Percentiles rank a stretch among this genome's conserved stretches.
Conservation (phyloP, 2,329 filamentous ascomycete species). For the Fusarium dimerum region DNA sequence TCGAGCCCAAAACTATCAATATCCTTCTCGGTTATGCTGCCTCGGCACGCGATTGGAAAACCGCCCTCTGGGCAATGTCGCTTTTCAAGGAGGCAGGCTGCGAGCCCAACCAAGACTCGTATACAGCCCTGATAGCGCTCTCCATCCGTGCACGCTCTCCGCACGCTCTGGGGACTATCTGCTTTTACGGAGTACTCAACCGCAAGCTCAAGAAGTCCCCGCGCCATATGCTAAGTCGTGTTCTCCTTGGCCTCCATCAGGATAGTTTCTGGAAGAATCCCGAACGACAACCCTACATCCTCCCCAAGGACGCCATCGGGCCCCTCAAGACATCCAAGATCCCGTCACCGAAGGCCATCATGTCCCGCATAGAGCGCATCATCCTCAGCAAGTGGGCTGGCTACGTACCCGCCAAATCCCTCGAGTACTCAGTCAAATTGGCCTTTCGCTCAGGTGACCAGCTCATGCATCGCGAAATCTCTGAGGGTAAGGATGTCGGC, state of each 20-base stretch:
- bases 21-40: conserved; percentile 38
- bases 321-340: conserved; percentile 22
- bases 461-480: conserved; percentile 25
- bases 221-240: conserved; percentile 25
- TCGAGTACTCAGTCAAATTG: conserved; percentile 28
- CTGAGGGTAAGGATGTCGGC: conserved; percentile 8
- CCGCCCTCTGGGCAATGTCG: conserved; percentile 33
- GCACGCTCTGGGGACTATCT: conserved; percentile 31
- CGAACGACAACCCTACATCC: conserved; percentile 27
- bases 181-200: conserved; percentile 36
- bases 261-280: conserved; percentile 29
- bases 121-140: conserved; percentile 40
- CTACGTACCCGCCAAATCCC: conserved; percentile 31
- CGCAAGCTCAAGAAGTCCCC: conserved; percentile 30
- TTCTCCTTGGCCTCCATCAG: conserved; percentile 28
- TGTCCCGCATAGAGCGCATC: conserved; percentile 32
- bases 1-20: conserved; percentile 39
- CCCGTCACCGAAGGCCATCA: conserved; percentile 17
- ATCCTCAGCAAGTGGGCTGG: conserved; percentile 32
- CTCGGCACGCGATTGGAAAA: conserved; percentile 31
- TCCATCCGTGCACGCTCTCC: conserved; percentile 35
- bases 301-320: conserved; percentile 28
- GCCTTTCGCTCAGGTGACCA: conserved; percentile 30
- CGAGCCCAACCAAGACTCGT: conserved; percentile 35
- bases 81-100: conserved; percentile 19